Percentiles rank a stretch among this genome's conserved stretches.
Conservation (phyloP, 352 stramenopile genomes). For the Globisporangium paddicum region DNA sequence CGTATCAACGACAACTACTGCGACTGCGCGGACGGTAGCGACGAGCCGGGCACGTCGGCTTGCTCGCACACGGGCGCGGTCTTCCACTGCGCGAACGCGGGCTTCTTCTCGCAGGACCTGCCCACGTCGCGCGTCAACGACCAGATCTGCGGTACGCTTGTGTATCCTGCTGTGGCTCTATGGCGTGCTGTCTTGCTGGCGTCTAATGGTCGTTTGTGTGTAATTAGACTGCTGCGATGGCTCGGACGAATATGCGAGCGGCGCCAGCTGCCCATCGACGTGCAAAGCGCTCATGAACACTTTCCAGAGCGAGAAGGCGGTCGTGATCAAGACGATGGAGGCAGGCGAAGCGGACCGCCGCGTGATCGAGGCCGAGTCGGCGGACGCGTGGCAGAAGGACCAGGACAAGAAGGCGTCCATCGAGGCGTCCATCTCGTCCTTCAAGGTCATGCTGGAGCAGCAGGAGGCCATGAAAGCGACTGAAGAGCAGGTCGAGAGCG, state of each 20-base stretch:
- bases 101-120: slow-evolving; percentile 61
- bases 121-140: slow-evolving; percentile 72
- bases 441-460: slow-evolving; percentile 37
- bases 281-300: slow-evolving; percentile 31
- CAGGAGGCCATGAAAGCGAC: slow-evolving; percentile 26
- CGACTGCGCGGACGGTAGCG: slow-evolving; percentile 88
- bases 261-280: slow-evolving; percentile 40
- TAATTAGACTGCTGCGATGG: slow-evolving; percentile 80
- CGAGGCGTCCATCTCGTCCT: slow-evolving; percentile 21
- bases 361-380: slow-evolving; percentile 24
- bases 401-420: slow-evolving; percentile 24
- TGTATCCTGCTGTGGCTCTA: no score
- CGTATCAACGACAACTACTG: slow-evolving; percentile 94
- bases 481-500: slow-evolving; percentile 41
- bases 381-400: slow-evolving; percentile 31
- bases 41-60: slow-evolving; percentile 86
- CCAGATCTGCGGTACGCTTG: slow-evolving; percentile 59
- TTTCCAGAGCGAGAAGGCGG: slow-evolving; percentile 44
- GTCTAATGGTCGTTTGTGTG: slow-evolving; percentile 6
- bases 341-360: slow-evolving; percentile 47
- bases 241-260: slow-evolving; percentile 69
- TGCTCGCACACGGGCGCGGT: slow-evolving; percentile 55
- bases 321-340: slow-evolving; percentile 70
- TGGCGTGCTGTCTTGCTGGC: no score
- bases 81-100: slow-evolving; percentile 74